phyloP scores from a whole-genome alignment of 306 rosid genomes.

The Sphenostylis stenocarpa region DNA sequence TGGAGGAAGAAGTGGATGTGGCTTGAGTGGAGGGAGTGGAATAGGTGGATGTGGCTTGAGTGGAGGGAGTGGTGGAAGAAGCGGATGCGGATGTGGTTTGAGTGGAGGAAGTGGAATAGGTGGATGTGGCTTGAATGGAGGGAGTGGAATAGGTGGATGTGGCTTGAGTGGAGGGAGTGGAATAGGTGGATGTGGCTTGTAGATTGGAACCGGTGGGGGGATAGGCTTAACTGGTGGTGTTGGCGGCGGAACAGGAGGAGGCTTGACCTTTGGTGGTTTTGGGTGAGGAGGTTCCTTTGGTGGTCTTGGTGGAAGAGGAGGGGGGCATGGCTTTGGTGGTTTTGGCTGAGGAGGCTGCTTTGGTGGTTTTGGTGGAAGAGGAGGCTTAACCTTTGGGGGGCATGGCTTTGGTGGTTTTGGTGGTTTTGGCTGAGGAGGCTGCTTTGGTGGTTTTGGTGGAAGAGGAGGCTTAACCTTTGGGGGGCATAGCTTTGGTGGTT shows the following conservation, averaged over 20 bases:
- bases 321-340: too few relatives aligned
- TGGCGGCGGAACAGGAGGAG: too few relatives aligned
- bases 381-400: neutral
- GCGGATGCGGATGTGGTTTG: conserved; percentile 30
- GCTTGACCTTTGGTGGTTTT: too few relatives aligned
- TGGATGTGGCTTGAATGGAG: conserved; percentile 42
- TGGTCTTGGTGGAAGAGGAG: too few relatives aligned
- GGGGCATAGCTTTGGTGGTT: neutral
- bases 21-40: too few relatives aligned
- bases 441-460: neutral
- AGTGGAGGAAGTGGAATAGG: conserved; percentile 44
- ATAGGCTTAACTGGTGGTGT: neutral
- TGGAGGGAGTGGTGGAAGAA: neutral
- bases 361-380: too few relatives aligned
- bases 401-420: too few relatives aligned
- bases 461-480: neutral
- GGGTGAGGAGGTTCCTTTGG: too few relatives aligned
- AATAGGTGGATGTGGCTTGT: conserved; percentile 39
- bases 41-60: conserved; percentile 40
- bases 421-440: neutral
- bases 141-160: conserved; percentile 38
- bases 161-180: too few relatives aligned
- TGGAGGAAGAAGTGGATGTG: conserved; percentile 31
- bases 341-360: too few relatives aligned
- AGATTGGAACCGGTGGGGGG: conserved; percentile 9